phyloP scores from a whole-genome alignment of 768 basidiomycete genomes.

The Phanerochaete sordida region DNA sequence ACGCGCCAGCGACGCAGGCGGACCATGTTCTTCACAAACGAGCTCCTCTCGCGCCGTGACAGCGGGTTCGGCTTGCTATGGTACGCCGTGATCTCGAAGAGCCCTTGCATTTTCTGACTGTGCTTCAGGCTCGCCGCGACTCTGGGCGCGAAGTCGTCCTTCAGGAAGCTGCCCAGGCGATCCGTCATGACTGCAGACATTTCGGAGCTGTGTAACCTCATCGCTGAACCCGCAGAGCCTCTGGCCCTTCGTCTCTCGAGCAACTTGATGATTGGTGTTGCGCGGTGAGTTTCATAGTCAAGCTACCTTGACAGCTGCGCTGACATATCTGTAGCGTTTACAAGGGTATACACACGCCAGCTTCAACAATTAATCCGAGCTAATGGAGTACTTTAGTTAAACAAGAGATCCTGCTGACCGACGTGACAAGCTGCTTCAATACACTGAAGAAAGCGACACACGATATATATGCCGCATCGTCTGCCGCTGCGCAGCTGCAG shows the following conservation, averaged over 20 bases:
- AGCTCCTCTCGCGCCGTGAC: conserved; percentile 76
- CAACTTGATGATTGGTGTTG: conserved; percentile 86
- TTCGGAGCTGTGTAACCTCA: conserved; percentile 72
- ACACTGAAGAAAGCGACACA: conserved; percentile 77
- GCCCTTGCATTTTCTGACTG: neutral
- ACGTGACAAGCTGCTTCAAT: conserved; percentile 75
- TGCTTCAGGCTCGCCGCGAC: conserved; percentile 81
- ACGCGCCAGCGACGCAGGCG: no score
- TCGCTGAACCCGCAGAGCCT: conserved; percentile 81
- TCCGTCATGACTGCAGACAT: conserved; percentile 87
- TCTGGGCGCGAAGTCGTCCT: conserved; percentile 81
- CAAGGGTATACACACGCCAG: conserved; percentile 34
- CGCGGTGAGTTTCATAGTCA: conserved; percentile 52
- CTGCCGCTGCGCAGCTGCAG: conserved; percentile 54
- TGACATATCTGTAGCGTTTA: conserved; percentile 41
- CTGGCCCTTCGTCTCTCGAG: conserved; percentile 84
- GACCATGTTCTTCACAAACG: conserved; percentile 81
- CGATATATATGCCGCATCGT: conserved; percentile 49
- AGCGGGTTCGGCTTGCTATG: conserved; percentile 89
- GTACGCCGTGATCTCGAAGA: conserved; percentile 33
- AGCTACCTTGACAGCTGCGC: neutral
- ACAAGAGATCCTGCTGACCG: conserved; percentile 77
- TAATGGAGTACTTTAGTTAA: conserved; percentile 50
- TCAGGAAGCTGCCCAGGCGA: conserved; percentile 78
- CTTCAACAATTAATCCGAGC: neutral